Base-by-base conservation (phyloP, 306 rosid genomes). In the Arachis stenosperma region DNA sequence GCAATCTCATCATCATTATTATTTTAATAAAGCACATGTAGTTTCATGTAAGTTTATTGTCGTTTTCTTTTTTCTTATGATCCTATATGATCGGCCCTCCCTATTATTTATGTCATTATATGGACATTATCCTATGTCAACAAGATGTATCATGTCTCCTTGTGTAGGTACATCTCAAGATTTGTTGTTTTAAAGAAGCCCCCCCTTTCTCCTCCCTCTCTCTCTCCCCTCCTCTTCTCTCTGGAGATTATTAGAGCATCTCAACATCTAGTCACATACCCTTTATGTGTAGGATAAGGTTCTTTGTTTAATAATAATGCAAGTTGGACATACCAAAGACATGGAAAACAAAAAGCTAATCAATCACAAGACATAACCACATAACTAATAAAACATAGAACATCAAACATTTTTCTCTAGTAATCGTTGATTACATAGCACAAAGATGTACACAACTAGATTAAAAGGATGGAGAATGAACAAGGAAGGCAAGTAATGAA, bases 261-360 rank as follows among this genome's bases (percentile, higher is more conserved):
- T 70, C 67, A 70, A 56, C 47, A 50, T 46, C n/a, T 47, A 47
- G 52, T 11, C 13, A 47, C 52, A n/a, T 10, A 48, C 54, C 39
- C 29, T 44, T 9, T 54, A 13, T 53, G 56, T 22, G 44, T 55
- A 56, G 51, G 60, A 39, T 62, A 37, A 70, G 15, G 65, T 9
- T 56, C 48, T 22, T 65, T 5, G 46, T 17, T 39, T 66, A 8
- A 58, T 79, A 79, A 65, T 72, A 17, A 65, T 72, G 33, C 36
- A 72, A 50, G 14, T 29, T 33, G 8, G 13, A 73, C n/a, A 74
- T 37, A 46, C 44, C 67, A 74, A 52, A 14, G 11, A 12, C 15
- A 54, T 52, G 27, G 52, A 54, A 33, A 33, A 33, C 37, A 33
- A 33, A 33, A 33, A 33, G 37, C 37, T 33, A 33, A 41, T 61